Evolutionary conservation across 345 rosid species (phyloP).

Genomic region (Psidium guajava): DNA sequence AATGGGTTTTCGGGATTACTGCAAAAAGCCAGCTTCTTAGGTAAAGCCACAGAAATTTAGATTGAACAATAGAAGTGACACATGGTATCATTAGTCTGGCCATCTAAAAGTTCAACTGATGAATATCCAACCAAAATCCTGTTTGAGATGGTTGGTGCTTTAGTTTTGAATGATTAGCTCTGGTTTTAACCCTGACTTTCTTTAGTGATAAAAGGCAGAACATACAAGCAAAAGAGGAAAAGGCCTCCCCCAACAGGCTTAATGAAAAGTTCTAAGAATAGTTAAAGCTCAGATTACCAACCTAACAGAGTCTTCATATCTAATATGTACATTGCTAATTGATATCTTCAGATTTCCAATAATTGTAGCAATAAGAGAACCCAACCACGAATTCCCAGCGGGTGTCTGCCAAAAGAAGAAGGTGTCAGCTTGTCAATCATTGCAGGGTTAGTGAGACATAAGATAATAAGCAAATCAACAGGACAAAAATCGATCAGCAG

Average conservation of each 20-base stretch:
- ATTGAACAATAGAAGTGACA: neutral
- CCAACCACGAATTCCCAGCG: slow-evolving; percentile 88
- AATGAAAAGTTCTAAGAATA: neutral
- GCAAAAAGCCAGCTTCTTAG: slow-evolving; percentile 7
- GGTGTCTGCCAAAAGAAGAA: slow-evolving; percentile 48
- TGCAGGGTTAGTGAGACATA: neutral
- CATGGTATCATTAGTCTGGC: neutral
- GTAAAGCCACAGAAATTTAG: neutral
- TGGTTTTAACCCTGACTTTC: neutral
- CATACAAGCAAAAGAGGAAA: neutral
- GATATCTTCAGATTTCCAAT: slow-evolving; percentile 98
- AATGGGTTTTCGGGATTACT: slow-evolving; percentile 87
- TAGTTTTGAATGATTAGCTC: neutral
- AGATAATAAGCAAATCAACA: neutral
- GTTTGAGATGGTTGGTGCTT: neutral
- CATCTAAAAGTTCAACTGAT: neutral
- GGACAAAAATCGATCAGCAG: neutral
- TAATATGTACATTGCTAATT: slow-evolving; percentile 92
- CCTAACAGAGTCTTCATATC: slow-evolving; percentile 93
- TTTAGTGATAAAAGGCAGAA: neutral
- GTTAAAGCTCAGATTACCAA: slow-evolving; percentile 18
- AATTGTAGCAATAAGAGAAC: slow-evolving; percentile 83
- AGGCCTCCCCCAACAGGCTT: neutral
- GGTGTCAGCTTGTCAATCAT: neutral
- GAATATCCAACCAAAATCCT: neutral